Conservation (phyloP, 129 eudicot species). For the Helianthus annuus region DNA sequence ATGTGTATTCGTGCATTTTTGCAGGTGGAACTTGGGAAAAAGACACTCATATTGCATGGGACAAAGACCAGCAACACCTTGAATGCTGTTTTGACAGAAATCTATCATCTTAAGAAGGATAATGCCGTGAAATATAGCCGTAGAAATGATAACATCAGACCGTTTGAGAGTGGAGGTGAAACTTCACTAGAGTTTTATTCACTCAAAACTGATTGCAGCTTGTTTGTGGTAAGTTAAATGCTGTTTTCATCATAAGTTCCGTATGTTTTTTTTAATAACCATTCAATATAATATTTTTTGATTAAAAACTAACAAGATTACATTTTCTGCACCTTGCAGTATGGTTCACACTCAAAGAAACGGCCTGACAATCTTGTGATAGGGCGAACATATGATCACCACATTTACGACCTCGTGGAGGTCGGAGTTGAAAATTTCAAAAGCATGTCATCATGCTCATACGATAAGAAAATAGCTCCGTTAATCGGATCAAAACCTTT, state of each 20-base stretch:
- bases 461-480: slow-evolving; percentile 81
- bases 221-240: slow-evolving; percentile 69
- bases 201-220: slow-evolving; percentile 86
- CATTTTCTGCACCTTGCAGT: slow-evolving; percentile 46
- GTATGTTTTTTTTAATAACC: neutral
- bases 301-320: too few species aligned
- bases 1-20: slow-evolving; percentile 2
- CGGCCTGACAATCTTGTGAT: slow-evolving; percentile 94
- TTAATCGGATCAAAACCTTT: slow-evolving; percentile 81
- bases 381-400: slow-evolving; percentile 90
- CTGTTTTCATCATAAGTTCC: neutral
- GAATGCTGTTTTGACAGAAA: slow-evolving; percentile 71
- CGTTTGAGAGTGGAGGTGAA: slow-evolving; percentile 96
- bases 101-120: slow-evolving; percentile 85
- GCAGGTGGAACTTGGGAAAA: slow-evolving; percentile 89
- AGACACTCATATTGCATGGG: slow-evolving; percentile 84
- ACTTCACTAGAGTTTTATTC: slow-evolving; percentile 86
- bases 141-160: slow-evolving; percentile 80
- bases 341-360: slow-evolving; percentile 91
- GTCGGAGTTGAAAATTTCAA: slow-evolving; percentile 87
- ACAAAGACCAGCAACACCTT: slow-evolving; percentile 77
- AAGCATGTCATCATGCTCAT: slow-evolving; percentile 70
- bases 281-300: neutral
- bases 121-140: slow-evolving; percentile 67
- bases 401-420: slow-evolving; percentile 92